Conservation (phyloP, 805 yeast species). For the Barnettozyma wickerhamii region DNA sequence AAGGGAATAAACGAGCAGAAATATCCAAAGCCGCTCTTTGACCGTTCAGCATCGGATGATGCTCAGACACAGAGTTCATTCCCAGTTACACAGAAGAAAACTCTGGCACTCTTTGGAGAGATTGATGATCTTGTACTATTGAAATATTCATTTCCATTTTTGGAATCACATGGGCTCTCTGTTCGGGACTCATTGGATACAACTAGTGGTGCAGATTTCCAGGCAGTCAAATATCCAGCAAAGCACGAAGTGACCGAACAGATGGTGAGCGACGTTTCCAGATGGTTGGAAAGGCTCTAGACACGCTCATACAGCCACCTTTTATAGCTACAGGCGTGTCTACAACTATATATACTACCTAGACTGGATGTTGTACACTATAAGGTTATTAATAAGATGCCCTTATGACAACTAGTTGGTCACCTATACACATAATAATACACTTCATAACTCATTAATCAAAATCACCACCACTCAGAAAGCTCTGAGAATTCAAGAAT, state of each 20-base stretch:
- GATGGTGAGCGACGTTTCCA: slow-evolving; percentile 17
- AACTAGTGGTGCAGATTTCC: slow-evolving; percentile 3
- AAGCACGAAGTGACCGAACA: slow-evolving; percentile 17
- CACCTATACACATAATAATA: too few relatives aligned
- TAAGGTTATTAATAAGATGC: too few relatives aligned
- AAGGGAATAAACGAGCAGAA: not conserved
- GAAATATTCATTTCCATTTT: slow-evolving; percentile 13
- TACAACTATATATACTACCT: too few relatives aligned
- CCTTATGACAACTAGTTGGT: too few relatives aligned
- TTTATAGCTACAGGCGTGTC: too few relatives aligned
- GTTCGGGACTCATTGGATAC: slow-evolving; percentile 2
- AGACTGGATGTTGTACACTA: too few relatives aligned
- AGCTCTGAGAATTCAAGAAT: slow-evolving; percentile 1
- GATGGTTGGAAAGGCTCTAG: slow-evolving; percentile 15
- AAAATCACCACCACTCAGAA: too few relatives aligned
- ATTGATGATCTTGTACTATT: slow-evolving; percentile 14
- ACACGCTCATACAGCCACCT: too few relatives aligned
- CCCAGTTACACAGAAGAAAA: too few relatives aligned
- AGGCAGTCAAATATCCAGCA: slow-evolving; percentile 15
- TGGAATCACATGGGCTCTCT: slow-evolving; percentile 3
- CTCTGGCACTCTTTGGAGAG: slow-evolving; percentile 21
- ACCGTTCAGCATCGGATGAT: slow-evolving; percentile 14
- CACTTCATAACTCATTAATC: too few relatives aligned
- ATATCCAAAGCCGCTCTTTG: slow-evolving; percentile 8
- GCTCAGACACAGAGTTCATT: too few relatives aligned